Base-by-base conservation (phyloP, 352 stramenopile genomes). In the Phytophthora vignae region DNA sequence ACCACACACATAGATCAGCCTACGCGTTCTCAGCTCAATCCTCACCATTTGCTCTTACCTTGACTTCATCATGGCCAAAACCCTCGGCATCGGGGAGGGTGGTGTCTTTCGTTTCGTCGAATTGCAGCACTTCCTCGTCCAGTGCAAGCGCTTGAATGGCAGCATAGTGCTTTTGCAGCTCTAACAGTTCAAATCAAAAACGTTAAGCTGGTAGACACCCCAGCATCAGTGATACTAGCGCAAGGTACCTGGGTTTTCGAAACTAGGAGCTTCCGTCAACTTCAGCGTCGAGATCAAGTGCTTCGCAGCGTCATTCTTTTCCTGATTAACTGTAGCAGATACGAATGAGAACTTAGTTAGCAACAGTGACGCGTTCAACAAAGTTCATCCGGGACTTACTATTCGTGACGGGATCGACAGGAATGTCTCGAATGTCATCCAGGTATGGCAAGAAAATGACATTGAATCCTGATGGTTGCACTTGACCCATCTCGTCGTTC, bases 151-250 rank as follows among this genome's bases (percentile, higher is more conserved):
- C 89, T 69, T 96, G 89, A 19, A 95, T 82, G 15, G 75, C 90
- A 33, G 89, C 80, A 55, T 95, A 96, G 62, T 96, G 89, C 55
- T 96, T 96, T 71, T 96, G 89, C 27, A 96, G 75, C 58, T 95
- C 89, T 95, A 38, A 67, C 9, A 38, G 50, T 22, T 11, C 17
- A n/a, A 8, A 49, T 11, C 15, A 17, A 49, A 49, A 49, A 0
- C 42, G 17, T 10, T 21, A 12, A 49, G 5, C 21, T 44, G 38
- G 21, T 22, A 22, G 8, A 22, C 7, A 44, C 38, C 12, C 38
- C 38, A 17, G n/a, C 17, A 49, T 12, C 42, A 22, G n/a, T 49
- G 42, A 10, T 49, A 49, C 38, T 49, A 11, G 7, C 5, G 42
- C 7, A 57, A 54, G 40, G 12, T 36, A 92, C 88, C 88, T 67